Evolutionary conservation across 2,329 filamentous ascomycete genomes (phyloP), one percentile per base, ranked within the genome.

Genomic region (Microcyclospora tardicrescens): DNA sequence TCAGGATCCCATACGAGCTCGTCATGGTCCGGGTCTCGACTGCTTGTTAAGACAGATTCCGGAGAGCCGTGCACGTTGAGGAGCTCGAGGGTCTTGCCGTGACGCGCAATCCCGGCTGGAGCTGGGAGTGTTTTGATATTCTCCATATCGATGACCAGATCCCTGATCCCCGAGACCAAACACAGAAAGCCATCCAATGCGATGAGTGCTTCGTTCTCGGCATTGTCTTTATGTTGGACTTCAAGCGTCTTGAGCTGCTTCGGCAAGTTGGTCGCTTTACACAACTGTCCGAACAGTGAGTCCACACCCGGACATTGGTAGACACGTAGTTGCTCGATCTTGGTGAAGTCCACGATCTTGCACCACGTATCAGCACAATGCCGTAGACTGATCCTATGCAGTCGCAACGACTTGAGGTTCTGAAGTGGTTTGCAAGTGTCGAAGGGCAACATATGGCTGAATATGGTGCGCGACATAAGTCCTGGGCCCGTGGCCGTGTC

Each of bases 361-460:
- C 65, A 67, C 50, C 66, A 70, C 2, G 64, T 66, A 10, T 66
- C 62, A 5, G 64, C 60, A n/a, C 63, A 64, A 44, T 68, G 63
- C 19, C 66, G 60, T 9, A 69, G 52, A 33, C 59, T 62, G 27
- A 70, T 54, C 39, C 63, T 61, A 36, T 68, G 64, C 19, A 69
- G 48, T 1, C 61, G 61, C 4, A 70, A 53, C 34, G 65, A 60
- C 34, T 59, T 65, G 16, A 70, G 52, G 13, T 53, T 49, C 32
- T 55, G 53, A 35, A 68, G 51, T 1, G 66, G 65, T 6, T 59
- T 64, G 43, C 65, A 67, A 14, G 59, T 59, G 10, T 64, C 59
- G 42, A 69, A 68, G 1, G 66, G 66, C 45, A 59, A 54, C 56
- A 68, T 60, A 37, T 67, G 64, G 41, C 55, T 53, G 49, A 70